Evolutionary conservation across 225 moss, liverwort and hornwort species (phyloP).

Genomic region (Pseudisothecium myosuroides): DNA sequence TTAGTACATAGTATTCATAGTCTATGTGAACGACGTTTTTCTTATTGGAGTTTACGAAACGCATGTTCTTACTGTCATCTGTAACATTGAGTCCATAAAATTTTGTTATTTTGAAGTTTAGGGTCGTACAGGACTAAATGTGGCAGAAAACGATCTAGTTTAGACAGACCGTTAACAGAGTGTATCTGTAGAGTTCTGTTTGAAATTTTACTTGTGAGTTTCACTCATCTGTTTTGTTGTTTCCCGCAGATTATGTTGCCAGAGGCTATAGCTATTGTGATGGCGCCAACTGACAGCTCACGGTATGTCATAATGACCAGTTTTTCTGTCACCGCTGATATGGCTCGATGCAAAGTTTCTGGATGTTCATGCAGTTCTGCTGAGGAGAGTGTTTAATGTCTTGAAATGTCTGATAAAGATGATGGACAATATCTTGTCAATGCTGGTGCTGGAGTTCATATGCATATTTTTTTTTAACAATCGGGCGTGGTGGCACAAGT

Average conservation of each 20-base stretch:
- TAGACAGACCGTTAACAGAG: neutral
- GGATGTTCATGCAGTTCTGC: neutral
- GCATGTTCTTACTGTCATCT: neutral
- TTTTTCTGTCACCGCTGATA: neutral
- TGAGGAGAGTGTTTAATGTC: neutral
- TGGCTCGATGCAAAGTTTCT: neutral
- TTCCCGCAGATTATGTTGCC: constrained; percentile 81
- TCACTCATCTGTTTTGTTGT: neutral
- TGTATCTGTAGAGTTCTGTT: neutral
- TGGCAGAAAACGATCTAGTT: neutral
- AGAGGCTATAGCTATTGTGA: constrained; percentile 98
- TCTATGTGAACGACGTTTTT: neutral
- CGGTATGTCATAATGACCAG: constrained; percentile 17
- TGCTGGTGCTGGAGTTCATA: neutral
- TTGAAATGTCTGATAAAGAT: neutral
- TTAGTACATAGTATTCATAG: neutral
- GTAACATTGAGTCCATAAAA: neutral
- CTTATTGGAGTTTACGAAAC: neutral
- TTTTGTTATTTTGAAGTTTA: neutral
- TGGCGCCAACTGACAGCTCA: constrained; percentile 89
- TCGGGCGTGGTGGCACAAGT: neutral
- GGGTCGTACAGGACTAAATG: neutral
- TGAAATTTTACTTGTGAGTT: neutral
- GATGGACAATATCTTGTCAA: neutral
- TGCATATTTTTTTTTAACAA: neutral